These are phyloP conservation scores for Nakaseomyces kungkrabaensis DNA, from an alignment of 1,139 yeast species.

Conservation along the genomic window DNA sequence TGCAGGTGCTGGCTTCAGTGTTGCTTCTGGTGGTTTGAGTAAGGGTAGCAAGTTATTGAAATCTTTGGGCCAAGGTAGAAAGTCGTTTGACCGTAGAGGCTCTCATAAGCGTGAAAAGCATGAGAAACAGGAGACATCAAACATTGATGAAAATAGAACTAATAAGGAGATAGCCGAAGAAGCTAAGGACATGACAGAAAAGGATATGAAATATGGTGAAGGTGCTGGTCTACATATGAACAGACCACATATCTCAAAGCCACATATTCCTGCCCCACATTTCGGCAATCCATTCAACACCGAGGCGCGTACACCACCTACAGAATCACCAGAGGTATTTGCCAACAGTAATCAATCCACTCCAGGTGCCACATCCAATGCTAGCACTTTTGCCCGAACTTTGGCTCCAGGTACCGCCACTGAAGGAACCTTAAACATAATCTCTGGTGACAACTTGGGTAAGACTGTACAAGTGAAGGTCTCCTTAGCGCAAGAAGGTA, in stretches of 20 bases:
- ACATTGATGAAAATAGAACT: conserved; percentile 1
- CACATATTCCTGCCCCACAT: not conserved
- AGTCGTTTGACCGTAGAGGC: conserved; percentile 1
- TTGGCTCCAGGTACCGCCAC: conserved; percentile 34
- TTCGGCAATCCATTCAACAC: not conserved
- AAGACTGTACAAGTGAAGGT: conserved; percentile 42
- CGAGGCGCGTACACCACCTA: not conserved
- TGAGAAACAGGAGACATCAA: not conserved
- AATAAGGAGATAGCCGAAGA: conserved; percentile 2
- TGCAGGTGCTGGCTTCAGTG: conserved; percentile 29
- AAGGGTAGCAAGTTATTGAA: conserved; percentile 36
- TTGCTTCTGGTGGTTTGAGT: conserved; percentile 34
- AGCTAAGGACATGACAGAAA: conserved; percentile 1
- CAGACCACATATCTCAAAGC: not conserved
- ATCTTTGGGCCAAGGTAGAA: conserved; percentile 18
- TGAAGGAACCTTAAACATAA: conserved; percentile 47
- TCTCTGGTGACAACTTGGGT: conserved; percentile 33
- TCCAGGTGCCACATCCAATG: conserved; percentile 11
- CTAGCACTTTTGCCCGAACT: conserved; percentile 33
- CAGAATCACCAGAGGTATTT: not conserved
- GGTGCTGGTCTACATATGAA: not conserved
- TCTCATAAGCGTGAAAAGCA: not conserved
- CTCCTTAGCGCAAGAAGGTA: conserved; percentile 41
- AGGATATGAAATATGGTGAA: conserved; percentile 1
- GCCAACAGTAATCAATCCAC: conserved; percentile 1